phyloP scores from a whole-genome alignment of 257 asterid species.

The Solanum habrochaites region DNA sequence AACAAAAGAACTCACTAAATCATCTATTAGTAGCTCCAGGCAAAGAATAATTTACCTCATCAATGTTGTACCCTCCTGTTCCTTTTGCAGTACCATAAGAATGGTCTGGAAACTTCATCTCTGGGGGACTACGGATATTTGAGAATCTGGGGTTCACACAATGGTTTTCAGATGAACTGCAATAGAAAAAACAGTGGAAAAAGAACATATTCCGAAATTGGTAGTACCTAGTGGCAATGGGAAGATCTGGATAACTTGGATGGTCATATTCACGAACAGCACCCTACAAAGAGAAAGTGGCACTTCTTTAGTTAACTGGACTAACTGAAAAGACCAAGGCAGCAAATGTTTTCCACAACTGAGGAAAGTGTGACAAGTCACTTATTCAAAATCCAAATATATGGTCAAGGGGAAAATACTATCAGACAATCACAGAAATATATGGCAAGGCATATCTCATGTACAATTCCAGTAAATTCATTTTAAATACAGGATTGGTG shows the following conservation, averaged over 20 bases:
- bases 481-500: background rate
- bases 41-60: constrained; percentile 37
- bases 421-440: background rate
- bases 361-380: background rate
- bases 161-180: background rate
- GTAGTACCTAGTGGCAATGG: constrained; percentile 44
- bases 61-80: constrained; percentile 30
- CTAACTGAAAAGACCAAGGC: background rate
- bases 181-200: background rate
- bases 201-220: background rate
- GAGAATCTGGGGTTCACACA: constrained; percentile 31
- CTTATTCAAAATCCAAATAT: background rate
- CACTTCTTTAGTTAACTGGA: background rate
- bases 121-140: constrained; percentile 12
- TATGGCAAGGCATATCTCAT: background rate
- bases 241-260: constrained; percentile 41
- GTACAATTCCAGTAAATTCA: background rate
- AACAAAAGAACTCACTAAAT: background rate
- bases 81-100: constrained; percentile 19
- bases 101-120: constrained; percentile 20
- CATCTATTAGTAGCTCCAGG: background rate
- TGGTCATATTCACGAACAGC: constrained; percentile 40
- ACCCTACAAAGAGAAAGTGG: constrained; percentile 29
- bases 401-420: background rate
- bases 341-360: background rate